phyloP scores from a whole-genome alignment of 139 green algal genomes.

The Picochlorum sp. region DNA sequence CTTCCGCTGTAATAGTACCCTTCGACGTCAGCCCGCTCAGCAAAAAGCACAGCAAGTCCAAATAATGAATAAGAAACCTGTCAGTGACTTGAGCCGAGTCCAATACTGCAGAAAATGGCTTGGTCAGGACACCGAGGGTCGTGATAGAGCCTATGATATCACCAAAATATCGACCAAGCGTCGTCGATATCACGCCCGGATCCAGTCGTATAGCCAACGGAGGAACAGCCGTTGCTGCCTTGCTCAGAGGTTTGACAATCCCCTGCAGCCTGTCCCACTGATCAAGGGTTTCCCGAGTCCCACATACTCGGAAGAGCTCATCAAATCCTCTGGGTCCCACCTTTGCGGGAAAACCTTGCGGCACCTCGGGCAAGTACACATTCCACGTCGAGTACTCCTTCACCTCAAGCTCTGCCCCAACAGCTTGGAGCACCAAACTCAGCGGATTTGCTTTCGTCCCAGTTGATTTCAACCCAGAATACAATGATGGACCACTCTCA shows the following conservation, averaged over 20 bases:
- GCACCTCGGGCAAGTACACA: conserved; percentile 82
- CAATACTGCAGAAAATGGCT: conserved; percentile 69
- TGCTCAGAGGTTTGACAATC: conserved; percentile 75
- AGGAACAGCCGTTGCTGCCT: conserved; percentile 69
- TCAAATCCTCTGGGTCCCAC: conserved; percentile 35
- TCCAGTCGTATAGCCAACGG: conserved; percentile 71
- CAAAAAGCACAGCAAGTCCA: conserved; percentile 95
- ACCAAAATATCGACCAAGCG: conserved; percentile 65
- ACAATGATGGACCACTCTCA: conserved; percentile 77
- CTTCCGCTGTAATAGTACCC: conserved; percentile 89
- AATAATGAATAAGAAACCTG: conserved; percentile 84
- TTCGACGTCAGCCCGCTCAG: conserved; percentile 80
- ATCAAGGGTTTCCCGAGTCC: conserved; percentile 30
- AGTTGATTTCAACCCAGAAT: conserved; percentile 41
- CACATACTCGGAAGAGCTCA: conserved; percentile 44
- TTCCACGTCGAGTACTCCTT: conserved; percentile 92
- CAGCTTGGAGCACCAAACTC: conserved; percentile 66
- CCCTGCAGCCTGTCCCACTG: conserved; percentile 59
- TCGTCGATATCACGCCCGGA: conserved; percentile 51
- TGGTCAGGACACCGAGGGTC: conserved; percentile 52
- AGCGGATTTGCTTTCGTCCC: conserved; percentile 69
- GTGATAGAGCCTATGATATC: conserved; percentile 40
- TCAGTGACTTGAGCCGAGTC: conserved; percentile 48
- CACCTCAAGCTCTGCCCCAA: conserved; percentile 70
- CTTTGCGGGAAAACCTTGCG: not conserved